phyloP scores from a whole-genome alignment of 495 filamentous ascomycete genomes.

The Penicillium parvum region DNA sequence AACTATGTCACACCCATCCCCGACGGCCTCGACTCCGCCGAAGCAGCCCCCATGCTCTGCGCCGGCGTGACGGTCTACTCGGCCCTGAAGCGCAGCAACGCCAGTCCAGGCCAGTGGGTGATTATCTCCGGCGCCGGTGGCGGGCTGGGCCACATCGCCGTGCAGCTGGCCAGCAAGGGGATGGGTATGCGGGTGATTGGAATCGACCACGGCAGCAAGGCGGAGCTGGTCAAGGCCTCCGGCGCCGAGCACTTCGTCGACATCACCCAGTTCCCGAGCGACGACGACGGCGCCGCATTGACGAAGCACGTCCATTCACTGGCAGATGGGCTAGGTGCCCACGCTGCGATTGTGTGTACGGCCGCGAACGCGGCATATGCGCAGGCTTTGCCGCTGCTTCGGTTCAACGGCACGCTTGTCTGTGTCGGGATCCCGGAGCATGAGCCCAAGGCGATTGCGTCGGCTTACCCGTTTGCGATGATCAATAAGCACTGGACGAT shows the following conservation, averaged over 20 bases:
- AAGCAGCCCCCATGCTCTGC: slow-evolving; percentile 63
- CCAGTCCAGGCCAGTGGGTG: slow-evolving; percentile 58
- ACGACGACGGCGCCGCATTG: slow-evolving; percentile 44
- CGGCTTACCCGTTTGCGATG: slow-evolving; percentile 48
- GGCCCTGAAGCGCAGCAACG: slow-evolving; percentile 54
- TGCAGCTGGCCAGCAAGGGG: slow-evolving; percentile 57
- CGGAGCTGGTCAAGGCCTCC: slow-evolving; percentile 51
- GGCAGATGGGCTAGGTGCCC: slow-evolving; percentile 60
- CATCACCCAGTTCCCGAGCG: slow-evolving; percentile 49
- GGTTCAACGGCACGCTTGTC: slow-evolving; percentile 59
- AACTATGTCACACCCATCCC: slow-evolving; percentile 69
- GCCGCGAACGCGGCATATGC: slow-evolving; percentile 64
- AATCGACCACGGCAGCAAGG: slow-evolving; percentile 62
- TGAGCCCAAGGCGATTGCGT: slow-evolving; percentile 52
- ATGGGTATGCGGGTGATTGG: slow-evolving; percentile 67
- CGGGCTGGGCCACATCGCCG: slow-evolving; percentile 61
- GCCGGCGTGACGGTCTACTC: slow-evolving; percentile 57
- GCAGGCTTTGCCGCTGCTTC: slow-evolving; percentile 52
- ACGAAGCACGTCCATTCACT: slow-evolving; percentile 52
- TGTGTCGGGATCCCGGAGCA: slow-evolving; percentile 68
- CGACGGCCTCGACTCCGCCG: slow-evolving; percentile 50
- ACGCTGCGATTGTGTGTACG: slow-evolving; percentile 60
- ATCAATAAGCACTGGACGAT: slow-evolving; percentile 52
- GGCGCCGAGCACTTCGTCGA: slow-evolving; percentile 70
- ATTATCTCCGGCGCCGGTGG: slow-evolving; percentile 65